These are phyloP conservation scores for Aspergillus nomiae DNA, from an alignment of 2,329 filamentous ascomycete genomes.

Conservation along the genomic window DNA sequence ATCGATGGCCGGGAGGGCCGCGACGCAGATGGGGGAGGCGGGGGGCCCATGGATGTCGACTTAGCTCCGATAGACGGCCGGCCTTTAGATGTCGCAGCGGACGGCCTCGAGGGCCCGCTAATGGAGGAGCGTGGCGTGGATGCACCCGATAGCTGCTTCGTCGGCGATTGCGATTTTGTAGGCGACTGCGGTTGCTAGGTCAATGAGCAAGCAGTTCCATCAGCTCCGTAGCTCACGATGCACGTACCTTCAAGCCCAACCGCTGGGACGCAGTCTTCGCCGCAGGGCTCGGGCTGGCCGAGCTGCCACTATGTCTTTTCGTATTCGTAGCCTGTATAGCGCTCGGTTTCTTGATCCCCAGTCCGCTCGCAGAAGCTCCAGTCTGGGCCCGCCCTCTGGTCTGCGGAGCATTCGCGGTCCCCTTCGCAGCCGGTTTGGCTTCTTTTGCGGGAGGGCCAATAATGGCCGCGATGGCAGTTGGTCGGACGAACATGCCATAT, in stretches of 20 bases:
- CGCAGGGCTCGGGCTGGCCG: slow-evolving; percentile 71
- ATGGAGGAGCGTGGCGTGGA: slow-evolving; percentile 54
- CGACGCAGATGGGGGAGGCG: slow-evolving; percentile 41
- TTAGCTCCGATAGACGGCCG: slow-evolving; percentile 60
- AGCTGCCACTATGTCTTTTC: slow-evolving; percentile 70
- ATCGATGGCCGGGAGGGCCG: slow-evolving; percentile 44
- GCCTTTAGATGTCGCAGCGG: slow-evolving; percentile 48
- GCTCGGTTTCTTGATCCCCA: slow-evolving; percentile 46
- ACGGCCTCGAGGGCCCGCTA: slow-evolving; percentile 57
- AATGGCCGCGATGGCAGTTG: slow-evolving; percentile 64
- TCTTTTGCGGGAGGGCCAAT: slow-evolving; percentile 40
- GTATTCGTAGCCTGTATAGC: slow-evolving; percentile 56
- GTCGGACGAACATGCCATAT: slow-evolving; percentile 84
- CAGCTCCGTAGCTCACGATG: not conserved
- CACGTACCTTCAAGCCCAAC: slow-evolving; percentile 40
- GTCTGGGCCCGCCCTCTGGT: slow-evolving; percentile 45
- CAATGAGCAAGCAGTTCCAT: not conserved
- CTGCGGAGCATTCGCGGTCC: slow-evolving; percentile 26
- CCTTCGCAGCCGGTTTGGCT: slow-evolving; percentile 40
- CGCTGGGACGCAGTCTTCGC: slow-evolving; percentile 51
- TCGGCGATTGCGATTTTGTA: slow-evolving; percentile 78
- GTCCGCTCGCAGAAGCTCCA: slow-evolving; percentile 34
- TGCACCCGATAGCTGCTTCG: slow-evolving; percentile 65
- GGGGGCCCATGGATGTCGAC: slow-evolving; percentile 67
- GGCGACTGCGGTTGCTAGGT: slow-evolving; percentile 59